Base-by-base conservation (phyloP, 495 filamentous ascomycete species). In the Aspergillus saccharolyticus region DNA sequence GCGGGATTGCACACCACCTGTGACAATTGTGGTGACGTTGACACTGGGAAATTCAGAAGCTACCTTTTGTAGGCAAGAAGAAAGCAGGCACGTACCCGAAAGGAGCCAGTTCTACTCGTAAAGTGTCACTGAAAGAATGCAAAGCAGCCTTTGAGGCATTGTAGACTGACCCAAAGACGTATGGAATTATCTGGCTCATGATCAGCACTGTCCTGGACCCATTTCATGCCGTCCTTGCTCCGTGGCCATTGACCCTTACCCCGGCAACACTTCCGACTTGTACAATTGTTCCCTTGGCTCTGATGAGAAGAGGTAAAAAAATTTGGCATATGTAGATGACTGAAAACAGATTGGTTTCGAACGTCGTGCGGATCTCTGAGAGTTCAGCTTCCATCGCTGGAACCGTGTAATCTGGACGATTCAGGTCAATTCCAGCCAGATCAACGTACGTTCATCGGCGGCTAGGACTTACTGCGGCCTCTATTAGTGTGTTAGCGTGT, bases 111-210 rank as follows among this genome's bases (percentile, higher is more conserved):
- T 79, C 85, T 10, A 87, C 72, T 14, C 84, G 75, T 43, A 89
- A 65, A 1, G 83, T 82, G 42, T 87, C 77, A 60, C 74, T 80
- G 57, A 83, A 85, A 2, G 78, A 74, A 56, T 85, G 82, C 50
- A 87, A 59, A 7, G 86, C 86, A 1, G 83, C 83, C 70, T 88
- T 88, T 39, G 78, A 80, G 16, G 83, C 82, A 63, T 82, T 83
- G 68, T 89, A 88, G 19, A 81, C 73, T 1, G 78, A 80, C 12
- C 78, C 77, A 55, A 80, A 83, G 19, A 79, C 78, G 53, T 79
- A 80, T 10, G 80, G 79, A 19, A 86, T 80, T 21, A 77, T 65
- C 74, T 77, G 44, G 19, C 45, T 21, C 28, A 47, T 18, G 15
- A 28, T 50, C 15, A 30, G 47, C 47, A 50, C 15, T n/a, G 12